Conservation (phyloP, 805 yeast genomes). For the Yarrowia sp. region DNA sequence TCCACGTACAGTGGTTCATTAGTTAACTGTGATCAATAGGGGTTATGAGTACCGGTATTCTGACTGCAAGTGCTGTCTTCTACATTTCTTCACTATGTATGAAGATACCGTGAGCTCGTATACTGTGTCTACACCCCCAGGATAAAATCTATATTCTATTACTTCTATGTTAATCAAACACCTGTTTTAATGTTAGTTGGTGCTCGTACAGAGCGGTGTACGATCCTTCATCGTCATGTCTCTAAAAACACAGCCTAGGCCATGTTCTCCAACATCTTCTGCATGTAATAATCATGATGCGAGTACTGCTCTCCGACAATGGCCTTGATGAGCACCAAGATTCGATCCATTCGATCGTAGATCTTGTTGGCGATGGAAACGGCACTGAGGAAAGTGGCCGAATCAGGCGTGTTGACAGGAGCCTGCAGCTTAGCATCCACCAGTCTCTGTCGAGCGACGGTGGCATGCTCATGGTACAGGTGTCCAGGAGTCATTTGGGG, state of each 20-base stretch:
- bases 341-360: slow-evolving; percentile 39
- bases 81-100: too few species aligned
- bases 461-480: slow-evolving; percentile 26
- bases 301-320: slow-evolving; percentile 41
- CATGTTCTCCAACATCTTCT: slow-evolving; percentile 23
- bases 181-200: background rate
- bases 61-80: too few species aligned
- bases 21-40: too few species aligned
- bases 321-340: slow-evolving; percentile 36
- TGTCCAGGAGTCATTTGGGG: slow-evolving; percentile 39
- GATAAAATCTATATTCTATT: background rate
- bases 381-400: slow-evolving; percentile 33
- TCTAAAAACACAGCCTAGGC: background rate
- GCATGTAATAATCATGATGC: slow-evolving; percentile 30
- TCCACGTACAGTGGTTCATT: too few species aligned
- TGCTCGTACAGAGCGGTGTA: too few species aligned
- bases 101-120: too few species aligned
- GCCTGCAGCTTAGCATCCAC: background rate
- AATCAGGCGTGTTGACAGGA: slow-evolving; percentile 31
- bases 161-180: background rate
- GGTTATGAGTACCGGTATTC: too few species aligned
- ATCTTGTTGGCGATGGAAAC: slow-evolving; percentile 34
- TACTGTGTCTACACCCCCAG: too few species aligned
- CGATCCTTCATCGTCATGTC: background rate
- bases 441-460: slow-evolving; percentile 1